A percentile compares a stretch with the other conserved stretches of the same genome.
Evolutionary conservation across 768 basidiomycete species (phyloP).

Genomic region (Hortiboletus flavorubellus): DNA sequence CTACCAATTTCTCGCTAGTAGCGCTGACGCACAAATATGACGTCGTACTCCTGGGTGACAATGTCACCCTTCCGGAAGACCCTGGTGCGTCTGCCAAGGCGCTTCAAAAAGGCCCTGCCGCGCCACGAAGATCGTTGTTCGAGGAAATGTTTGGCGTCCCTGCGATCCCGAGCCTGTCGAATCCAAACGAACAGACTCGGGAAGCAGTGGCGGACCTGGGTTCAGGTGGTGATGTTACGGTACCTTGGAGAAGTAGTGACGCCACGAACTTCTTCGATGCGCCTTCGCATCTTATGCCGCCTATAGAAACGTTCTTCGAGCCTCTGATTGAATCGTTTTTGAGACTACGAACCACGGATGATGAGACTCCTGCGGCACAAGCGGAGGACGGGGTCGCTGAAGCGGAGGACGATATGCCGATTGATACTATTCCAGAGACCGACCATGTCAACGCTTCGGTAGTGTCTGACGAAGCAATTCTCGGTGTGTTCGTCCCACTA

Average conservation of each 20-base stretch:
- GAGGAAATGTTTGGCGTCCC: slow-evolving; percentile 89
- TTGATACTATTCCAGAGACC: slow-evolving; percentile 28
- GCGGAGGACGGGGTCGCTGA: slow-evolving; percentile 29
- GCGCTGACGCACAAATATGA: slow-evolving; percentile 68
- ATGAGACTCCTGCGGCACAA: slow-evolving; percentile 9
- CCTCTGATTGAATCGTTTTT: slow-evolving; percentile 53
- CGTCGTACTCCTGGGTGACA: slow-evolving; percentile 67
- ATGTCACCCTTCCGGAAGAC: slow-evolving; percentile 38
- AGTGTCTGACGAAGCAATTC: slow-evolving; percentile 51
- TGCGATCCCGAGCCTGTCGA: slow-evolving; percentile 45
- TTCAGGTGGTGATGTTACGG: slow-evolving; percentile 15
- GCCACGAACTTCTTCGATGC: slow-evolving; percentile 54
- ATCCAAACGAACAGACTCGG: slow-evolving; percentile 19
- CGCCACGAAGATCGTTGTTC: slow-evolving; percentile 61
- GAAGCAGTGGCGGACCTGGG: slow-evolving; percentile 8
- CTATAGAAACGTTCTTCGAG: slow-evolving; percentile 69
- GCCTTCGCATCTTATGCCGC: slow-evolving; percentile 75
- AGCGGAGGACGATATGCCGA: slow-evolving; percentile 44
- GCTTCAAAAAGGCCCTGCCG: slow-evolving; percentile 28
- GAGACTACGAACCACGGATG: slow-evolving; percentile 26
- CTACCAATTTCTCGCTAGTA: slow-evolving; percentile 51
- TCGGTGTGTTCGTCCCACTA: slow-evolving; percentile 55
- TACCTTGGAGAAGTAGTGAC: slow-evolving; percentile 41
- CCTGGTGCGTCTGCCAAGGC: slow-evolving; percentile 42
- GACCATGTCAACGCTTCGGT: slow-evolving; percentile 22